Evolutionary conservation across 192 early-diverging fungal genomes (phyloP).

Genomic region (Backusella mclennaniae): DNA sequence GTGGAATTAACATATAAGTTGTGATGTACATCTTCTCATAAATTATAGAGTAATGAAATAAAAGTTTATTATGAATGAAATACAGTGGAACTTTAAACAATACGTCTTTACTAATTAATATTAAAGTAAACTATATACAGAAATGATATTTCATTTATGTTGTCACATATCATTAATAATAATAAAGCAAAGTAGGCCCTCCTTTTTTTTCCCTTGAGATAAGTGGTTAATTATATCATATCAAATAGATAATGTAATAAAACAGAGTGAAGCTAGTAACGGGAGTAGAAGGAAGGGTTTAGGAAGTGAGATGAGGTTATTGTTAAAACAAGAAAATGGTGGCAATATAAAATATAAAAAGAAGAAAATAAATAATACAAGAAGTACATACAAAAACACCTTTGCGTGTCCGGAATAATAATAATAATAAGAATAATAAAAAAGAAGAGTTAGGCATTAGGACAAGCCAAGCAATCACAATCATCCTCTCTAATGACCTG

Average conservation of each 20-base stretch:
- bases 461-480: constrained; percentile 5
- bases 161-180: not conserved
- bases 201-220: not conserved
- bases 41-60: too few species aligned
- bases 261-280: not conserved
- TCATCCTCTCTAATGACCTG: constrained; percentile 5
- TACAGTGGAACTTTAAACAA: not conserved
- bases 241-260: not conserved
- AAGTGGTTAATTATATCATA: not conserved
- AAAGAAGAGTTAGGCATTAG: not conserved
- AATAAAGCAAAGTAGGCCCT: not conserved
- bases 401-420: not conserved
- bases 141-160: not conserved
- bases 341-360: not conserved
- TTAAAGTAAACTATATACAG: not conserved
- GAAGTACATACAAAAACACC: not conserved
- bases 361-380: not conserved
- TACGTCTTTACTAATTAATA: not conserved
- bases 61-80: not conserved
- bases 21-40: too few species aligned
- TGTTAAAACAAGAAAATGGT: not conserved
- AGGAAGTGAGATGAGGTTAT: not conserved
- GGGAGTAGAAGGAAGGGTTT: not conserved
- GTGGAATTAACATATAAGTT: too few species aligned
- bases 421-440: not conserved